A percentile compares a stretch with the other conserved stretches of the same genome.
Conservation (phyloP, 2,329 filamentous ascomycete genomes). For the Conoideocrella luteorostrata region DNA sequence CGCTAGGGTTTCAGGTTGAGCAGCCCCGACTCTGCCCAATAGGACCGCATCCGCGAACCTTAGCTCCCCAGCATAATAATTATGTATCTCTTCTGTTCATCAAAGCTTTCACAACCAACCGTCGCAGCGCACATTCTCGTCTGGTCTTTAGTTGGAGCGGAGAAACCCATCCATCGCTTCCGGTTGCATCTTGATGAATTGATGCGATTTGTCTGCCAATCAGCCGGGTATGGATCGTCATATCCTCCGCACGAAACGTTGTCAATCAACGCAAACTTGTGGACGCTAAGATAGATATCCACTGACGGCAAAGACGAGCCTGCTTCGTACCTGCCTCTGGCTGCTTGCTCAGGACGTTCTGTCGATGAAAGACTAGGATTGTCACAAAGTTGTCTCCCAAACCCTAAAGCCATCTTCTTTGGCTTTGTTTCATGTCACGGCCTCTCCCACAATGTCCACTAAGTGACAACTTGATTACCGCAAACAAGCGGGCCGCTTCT, state of each 20-base stretch:
- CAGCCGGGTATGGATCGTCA: neutral
- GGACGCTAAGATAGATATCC: too few relatives aligned
- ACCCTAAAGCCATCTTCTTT: neutral
- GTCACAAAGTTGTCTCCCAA: too few relatives aligned
- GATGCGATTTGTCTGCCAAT: slow-evolving; percentile 1
- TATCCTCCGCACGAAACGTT: neutral
- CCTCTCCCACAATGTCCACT: too few relatives aligned
- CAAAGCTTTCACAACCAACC: slow-evolving; percentile 1
- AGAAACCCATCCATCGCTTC: neutral
- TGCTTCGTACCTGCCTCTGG: too few relatives aligned
- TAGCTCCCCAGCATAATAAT: neutral
- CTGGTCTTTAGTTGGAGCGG: slow-evolving; percentile 1
- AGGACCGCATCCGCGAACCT: slow-evolving; percentile 18
- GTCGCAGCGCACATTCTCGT: neutral
- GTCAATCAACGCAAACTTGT: neutral
- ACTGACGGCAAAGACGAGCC: slow-evolving; percentile 1
- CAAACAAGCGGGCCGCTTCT: neutral
- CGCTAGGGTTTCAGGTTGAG: slow-evolving; percentile 29
- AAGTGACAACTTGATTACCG: slow-evolving; percentile 2
- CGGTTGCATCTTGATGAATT: neutral
- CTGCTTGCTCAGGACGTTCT: too few relatives aligned
- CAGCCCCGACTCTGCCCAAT: slow-evolving; percentile 19
- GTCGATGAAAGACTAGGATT: too few relatives aligned
- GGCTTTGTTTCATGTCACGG: neutral
- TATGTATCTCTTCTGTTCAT: neutral